Conservation (phyloP, 2,329 filamentous ascomycete genomes). For the Ceratocystis ficicola region DNA sequence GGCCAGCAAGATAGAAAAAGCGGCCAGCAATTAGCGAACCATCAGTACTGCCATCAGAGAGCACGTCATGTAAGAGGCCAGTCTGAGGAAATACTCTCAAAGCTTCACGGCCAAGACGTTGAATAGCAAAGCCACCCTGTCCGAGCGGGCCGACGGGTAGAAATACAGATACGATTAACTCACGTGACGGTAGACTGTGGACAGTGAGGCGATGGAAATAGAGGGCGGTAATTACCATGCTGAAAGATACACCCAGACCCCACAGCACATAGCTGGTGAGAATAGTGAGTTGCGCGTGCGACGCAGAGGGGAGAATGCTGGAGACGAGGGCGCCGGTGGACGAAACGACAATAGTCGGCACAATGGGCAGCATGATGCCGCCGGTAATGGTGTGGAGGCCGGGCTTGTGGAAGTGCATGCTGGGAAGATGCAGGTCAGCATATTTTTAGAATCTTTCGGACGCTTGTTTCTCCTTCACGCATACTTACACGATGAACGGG, state of each 20-base stretch:
- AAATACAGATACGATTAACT: constrained; percentile 56
- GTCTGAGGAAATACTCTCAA: constrained; percentile 32
- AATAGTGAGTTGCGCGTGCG: constrained; percentile 48
- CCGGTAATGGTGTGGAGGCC: constrained; percentile 49
- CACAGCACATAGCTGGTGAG: constrained; percentile 56
- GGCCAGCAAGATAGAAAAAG: constrained; percentile 25
- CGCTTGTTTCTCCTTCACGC: background rate
- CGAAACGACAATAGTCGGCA: constrained; percentile 52
- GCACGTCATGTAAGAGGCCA: constrained; percentile 33
- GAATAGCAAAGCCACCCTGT: constrained; percentile 49
- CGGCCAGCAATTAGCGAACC: constrained; percentile 49
- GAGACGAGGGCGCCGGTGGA: constrained; percentile 54
- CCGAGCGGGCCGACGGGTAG: constrained; percentile 55
- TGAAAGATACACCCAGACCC: constrained; percentile 49
- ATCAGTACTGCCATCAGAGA: constrained; percentile 32
- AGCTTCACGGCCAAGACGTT: constrained; percentile 40
- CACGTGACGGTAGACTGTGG: constrained; percentile 52
- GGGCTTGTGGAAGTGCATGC: constrained; percentile 34
- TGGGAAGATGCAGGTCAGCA: constrained; percentile 1
- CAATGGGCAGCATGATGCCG: constrained; percentile 52
- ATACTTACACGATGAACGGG: constrained; percentile 44
- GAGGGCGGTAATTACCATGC: constrained; percentile 50
- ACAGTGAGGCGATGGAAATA: constrained; percentile 59
- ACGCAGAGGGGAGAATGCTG: constrained; percentile 41
- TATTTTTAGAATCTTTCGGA: too few relatives aligned